Conservation (phyloP, 225 moss, liverwort and hornwort species). For the Polytrichum formosum region DNA sequence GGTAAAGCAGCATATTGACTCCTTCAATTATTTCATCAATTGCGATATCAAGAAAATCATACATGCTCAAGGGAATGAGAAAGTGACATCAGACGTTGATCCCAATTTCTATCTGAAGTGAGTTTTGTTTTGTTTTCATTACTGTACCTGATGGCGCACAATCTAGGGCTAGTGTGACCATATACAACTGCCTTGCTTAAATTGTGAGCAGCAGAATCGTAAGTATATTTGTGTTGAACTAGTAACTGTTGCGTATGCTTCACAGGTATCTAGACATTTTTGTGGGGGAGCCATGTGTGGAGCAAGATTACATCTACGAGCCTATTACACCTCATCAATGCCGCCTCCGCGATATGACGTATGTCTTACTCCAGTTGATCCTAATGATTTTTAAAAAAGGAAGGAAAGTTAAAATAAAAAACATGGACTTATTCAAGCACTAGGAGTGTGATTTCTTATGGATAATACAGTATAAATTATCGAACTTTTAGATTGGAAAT, state of each 20-base stretch:
- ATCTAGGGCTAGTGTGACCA: no score
- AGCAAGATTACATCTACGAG: slow-evolving; percentile 89
- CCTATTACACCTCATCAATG: slow-evolving; percentile 98
- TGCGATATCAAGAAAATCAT: slow-evolving; percentile 99
- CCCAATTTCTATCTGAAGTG: slow-evolving; percentile 97
- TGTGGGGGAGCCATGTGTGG: slow-evolving; percentile 98
- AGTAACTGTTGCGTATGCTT: slow-evolving; percentile 12
- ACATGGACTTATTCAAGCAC: no score
- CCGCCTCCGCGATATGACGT: slow-evolving; percentile 99
- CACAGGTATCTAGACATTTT: slow-evolving; percentile 91
- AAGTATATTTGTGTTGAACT: not conserved
- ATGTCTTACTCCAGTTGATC: slow-evolving; percentile 4
- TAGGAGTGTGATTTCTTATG: no score
- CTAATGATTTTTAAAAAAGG: not conserved
- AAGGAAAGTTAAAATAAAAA: not conserved
- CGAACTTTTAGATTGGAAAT: no score
- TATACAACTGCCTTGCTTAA: no score
- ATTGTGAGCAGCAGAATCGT: not conserved
- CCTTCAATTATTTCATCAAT: slow-evolving; percentile 97
- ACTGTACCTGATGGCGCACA: not conserved
- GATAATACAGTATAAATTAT: no score
- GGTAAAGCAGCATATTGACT: slow-evolving; percentile 99
- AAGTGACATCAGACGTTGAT: slow-evolving; percentile 92
- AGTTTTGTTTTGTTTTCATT: slow-evolving; percentile 13
- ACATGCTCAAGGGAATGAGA: slow-evolving; percentile 97